Evolutionary conservation across 768 basidiomycete species (phyloP).

Genomic region (Kwoniella heveanensis): DNA sequence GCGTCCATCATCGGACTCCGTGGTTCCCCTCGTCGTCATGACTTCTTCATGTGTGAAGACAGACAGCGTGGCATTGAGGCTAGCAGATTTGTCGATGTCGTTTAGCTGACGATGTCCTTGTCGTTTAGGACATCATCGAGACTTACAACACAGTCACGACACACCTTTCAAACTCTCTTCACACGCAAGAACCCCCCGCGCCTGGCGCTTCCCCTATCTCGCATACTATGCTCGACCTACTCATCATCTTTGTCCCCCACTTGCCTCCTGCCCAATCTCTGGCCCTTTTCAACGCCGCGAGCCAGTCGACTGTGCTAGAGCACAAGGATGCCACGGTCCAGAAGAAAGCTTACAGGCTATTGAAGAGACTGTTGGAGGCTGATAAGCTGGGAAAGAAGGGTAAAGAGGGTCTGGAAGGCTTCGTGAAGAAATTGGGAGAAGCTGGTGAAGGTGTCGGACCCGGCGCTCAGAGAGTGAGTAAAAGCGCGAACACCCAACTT

Average conservation of each 20-base stretch:
- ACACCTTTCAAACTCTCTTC: slow-evolving; percentile 52
- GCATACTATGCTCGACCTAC: slow-evolving; percentile 72
- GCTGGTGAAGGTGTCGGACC: slow-evolving; percentile 68
- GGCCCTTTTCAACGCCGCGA: slow-evolving; percentile 69
- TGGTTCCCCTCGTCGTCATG: too few relatives aligned
- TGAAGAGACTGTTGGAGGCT: slow-evolving; percentile 72
- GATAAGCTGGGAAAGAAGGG: slow-evolving; percentile 59
- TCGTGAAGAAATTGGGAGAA: slow-evolving; percentile 69
- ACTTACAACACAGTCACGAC: slow-evolving; percentile 77
- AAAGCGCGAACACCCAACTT: background rate
- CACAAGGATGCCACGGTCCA: slow-evolving; percentile 84
- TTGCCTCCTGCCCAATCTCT: slow-evolving; percentile 67
- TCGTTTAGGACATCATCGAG: slow-evolving; percentile 73
- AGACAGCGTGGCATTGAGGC: too few relatives aligned
- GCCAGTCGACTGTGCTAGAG: slow-evolving; percentile 69
- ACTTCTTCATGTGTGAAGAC: too few relatives aligned
- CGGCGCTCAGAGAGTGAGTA: slow-evolving; percentile 80
- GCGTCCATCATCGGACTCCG: slow-evolving; percentile 7
- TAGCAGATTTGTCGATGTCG: too few relatives aligned
- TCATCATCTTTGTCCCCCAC: slow-evolving; percentile 78
- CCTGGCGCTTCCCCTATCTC: slow-evolving; percentile 57
- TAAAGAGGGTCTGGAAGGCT: slow-evolving; percentile 59
- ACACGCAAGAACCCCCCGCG: slow-evolving; percentile 30
- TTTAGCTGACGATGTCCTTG: too few relatives aligned
- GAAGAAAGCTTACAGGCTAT: slow-evolving; percentile 90